Evolutionary conservation across 805 yeast genomes (phyloP), one percentile per base, ranked within the genome.

Genomic region (Wickerhamiella nectarea): DNA sequence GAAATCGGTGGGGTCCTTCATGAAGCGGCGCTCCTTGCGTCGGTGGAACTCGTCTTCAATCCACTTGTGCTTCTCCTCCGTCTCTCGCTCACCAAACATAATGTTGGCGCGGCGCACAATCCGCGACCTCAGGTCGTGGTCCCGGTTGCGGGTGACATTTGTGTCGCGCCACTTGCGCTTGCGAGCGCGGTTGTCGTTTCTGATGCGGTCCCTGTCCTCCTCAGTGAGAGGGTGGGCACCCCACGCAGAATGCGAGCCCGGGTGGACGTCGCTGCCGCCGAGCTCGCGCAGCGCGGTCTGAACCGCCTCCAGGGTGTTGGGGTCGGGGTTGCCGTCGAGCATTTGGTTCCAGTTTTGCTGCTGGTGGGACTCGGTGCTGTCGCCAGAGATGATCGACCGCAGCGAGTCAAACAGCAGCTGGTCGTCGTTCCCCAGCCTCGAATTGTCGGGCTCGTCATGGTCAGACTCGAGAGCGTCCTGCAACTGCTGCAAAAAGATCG

Each of bases 121-220:
- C 44, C 97, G 67, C 0, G 82, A 75, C 42, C 94, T 69, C 44
- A 89, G 65, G 56, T 89, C 97, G 54, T 84, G 80, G 58, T 86
- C 95, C 63, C 83, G 79, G 60, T 87, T 87, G 50, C 91, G 69
- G 47, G 79, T 79, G 7, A 74, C 71, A 56, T 89, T 85, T 21
- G 74, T 77, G 50, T 76, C 87, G 54, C 94, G 69, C 94, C 94
- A 84, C 51, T 74, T 72, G 62, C 80, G 78, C 63, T 84, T 84
- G 17, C 94, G 66, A 43, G 76, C 82, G 38, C 94, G 66, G 54
- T 84, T 84, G 38, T 76, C 87, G 20, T 70, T 52, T 39, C 86
- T 63, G 9, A 77, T 65, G 48, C 74, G 70, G 53, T 78, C 84
- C 48, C 70, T 70, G 38, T 65, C 67, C 34, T 55, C 62, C 14